phyloP scores from a whole-genome alignment of 768 basidiomycete species.

The Strobilomyces echinocephalus region DNA sequence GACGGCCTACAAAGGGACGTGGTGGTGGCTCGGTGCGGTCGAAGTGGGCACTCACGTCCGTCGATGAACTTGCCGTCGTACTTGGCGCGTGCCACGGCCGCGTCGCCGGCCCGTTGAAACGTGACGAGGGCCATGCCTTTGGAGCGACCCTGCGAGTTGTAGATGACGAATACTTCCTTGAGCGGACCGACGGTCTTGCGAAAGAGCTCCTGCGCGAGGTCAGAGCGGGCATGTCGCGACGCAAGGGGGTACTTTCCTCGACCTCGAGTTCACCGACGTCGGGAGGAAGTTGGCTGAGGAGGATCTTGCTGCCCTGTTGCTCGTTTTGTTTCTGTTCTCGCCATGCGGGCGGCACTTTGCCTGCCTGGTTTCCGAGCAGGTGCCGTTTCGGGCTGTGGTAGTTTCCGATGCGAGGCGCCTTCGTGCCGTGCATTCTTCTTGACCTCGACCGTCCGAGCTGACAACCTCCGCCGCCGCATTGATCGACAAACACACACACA shows the following conservation, averaged over 20 bases:
- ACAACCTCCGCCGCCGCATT: not conserved
- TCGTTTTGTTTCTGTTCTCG: slow-evolving; percentile 37
- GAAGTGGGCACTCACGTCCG: slow-evolving; percentile 36
- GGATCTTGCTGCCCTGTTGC: slow-evolving; percentile 55
- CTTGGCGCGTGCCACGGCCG: slow-evolving; percentile 56
- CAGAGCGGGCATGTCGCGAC: not conserved
- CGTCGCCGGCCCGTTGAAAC: slow-evolving; percentile 63
- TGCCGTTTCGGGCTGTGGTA: slow-evolving; percentile 53
- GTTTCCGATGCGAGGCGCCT: slow-evolving; percentile 32
- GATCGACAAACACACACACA: slow-evolving; percentile 7
- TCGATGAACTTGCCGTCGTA: slow-evolving; percentile 78
- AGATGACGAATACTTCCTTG: slow-evolving; percentile 64
- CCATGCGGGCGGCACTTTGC: slow-evolving; percentile 61
- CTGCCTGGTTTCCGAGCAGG: slow-evolving; percentile 55
- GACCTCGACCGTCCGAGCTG: not conserved
- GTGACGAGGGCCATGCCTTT: slow-evolving; percentile 77
- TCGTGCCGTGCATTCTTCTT: not conserved
- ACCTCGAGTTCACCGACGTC: slow-evolving; percentile 69
- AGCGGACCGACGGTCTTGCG: slow-evolving; percentile 72
- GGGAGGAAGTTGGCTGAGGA: slow-evolving; percentile 59
- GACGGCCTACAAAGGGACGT: slow-evolving; percentile 43
- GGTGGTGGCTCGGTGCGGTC: not conserved
- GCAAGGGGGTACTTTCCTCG: slow-evolving; percentile 41
- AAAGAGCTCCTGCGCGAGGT: slow-evolving; percentile 58
- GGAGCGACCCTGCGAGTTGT: slow-evolving; percentile 69